A percentile compares a stretch with the other conserved stretches of the same genome.
phyloP scores from a whole-genome alignment of 2,329 filamentous ascomycete species.

The Fusarium cicatricum region DNA sequence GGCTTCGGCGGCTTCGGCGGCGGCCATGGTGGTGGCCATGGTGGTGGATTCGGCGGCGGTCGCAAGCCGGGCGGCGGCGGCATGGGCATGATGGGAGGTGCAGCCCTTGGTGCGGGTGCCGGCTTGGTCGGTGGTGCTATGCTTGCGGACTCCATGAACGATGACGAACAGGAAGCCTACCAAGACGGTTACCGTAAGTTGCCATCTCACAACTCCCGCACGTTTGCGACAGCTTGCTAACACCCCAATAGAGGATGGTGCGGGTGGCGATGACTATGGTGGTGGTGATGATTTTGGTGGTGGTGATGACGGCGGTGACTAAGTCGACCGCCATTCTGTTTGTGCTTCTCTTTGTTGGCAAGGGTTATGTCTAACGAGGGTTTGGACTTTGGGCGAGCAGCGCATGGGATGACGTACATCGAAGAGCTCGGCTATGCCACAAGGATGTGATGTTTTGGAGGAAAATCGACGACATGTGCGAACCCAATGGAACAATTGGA shows the following conservation, averaged over 20 bases:
- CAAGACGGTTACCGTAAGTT: slow-evolving; percentile 54
- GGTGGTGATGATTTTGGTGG: slow-evolving; percentile 38
- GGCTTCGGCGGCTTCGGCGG: slow-evolving; percentile 37
- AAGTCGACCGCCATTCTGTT: slow-evolving; percentile 1
- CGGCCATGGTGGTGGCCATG: neutral
- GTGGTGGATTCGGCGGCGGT: slow-evolving; percentile 40
- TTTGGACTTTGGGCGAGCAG: slow-evolving; percentile 7
- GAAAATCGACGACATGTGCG: neutral
- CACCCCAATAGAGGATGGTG: slow-evolving; percentile 43
- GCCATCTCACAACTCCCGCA: neutral
- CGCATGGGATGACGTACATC: neutral
- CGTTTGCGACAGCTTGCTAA: slow-evolving; percentile 21
- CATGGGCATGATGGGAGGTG: slow-evolving; percentile 76
- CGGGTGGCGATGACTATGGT: slow-evolving; percentile 31
- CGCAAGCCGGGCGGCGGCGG: slow-evolving; percentile 54
- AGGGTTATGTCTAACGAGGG: neutral
- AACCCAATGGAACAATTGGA: neutral
- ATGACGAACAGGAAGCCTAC: slow-evolving; percentile 66
- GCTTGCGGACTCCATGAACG: slow-evolving; percentile 72
- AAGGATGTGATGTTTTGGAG: neutral
- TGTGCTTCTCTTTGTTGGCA: slow-evolving; percentile 17
- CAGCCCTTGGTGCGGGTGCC: slow-evolving; percentile 80
- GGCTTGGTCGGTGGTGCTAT: slow-evolving; percentile 82
- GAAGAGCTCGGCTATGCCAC: neutral
- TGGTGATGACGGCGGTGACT: slow-evolving; percentile 36